Evolutionary conservation across 1,139 yeast species (phyloP), one percentile per base, ranked within the genome.

Genomic region (Yamadazyma siamensis): DNA sequence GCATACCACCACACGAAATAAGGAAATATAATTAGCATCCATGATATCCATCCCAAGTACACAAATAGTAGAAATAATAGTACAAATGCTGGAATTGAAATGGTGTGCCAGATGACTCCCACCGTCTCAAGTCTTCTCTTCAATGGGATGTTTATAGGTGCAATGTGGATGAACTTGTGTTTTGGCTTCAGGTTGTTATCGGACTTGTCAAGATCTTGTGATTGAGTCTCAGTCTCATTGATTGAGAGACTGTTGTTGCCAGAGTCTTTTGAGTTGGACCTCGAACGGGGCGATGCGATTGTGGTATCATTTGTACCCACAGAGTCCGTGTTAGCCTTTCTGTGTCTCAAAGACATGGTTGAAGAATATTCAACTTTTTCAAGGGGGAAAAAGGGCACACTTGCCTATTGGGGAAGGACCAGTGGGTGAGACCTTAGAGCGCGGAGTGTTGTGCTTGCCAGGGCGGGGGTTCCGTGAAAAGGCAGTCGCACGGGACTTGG

Each of bases 61-160:
- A 77, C 57, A 4, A 82, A 54, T 28, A 83, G 59, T 15, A 67
- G 51, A 42, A 83, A 74, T 8, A 78, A 40, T 7, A 78, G 59
- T 2, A 71, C 50, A 38, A 77, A 74, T 1, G 71, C 50, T 0
- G 94, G 87, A 26, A 89, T 80, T 4, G 86, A 71, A 15, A 85
- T 65, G 3, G 84, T 77, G 54, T 88, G 96, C 78, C 86, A 76
- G 4, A 85, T 68, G 13, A 89, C 77, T 1, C 80, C 80, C 4
- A 81, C 49, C 1, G 91, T 86, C 48, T 87, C 83, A 19, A 82
- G 51, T 31, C 95, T 59, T 40, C 82, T 65, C 14, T 59, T 49
- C 34, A 76, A 43, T 1, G 89, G 85, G 1, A 78, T 73, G 23
- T 61, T 55, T 26, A 77, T 47, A 0, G 84, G 82, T 0, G 82